Evolutionary conservation across 768 basidiomycete species (phyloP), one percentile per base, ranked within the genome.

Genomic region (Amanita brunnescens): DNA sequence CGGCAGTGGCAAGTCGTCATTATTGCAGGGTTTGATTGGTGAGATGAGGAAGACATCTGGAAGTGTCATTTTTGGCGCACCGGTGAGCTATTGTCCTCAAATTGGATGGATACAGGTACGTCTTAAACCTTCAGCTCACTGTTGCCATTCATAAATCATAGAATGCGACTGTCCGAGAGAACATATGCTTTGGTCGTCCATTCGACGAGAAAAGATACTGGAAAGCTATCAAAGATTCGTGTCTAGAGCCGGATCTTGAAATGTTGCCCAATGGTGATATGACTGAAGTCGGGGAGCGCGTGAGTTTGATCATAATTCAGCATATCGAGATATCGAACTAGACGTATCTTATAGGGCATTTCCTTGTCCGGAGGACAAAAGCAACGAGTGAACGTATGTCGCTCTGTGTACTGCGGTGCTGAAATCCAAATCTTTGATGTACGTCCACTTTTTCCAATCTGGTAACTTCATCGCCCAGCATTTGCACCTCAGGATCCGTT

Each of bases 371-470:
- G 91, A 1, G 91, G 91, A 13, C 78, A 78, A 63, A 77, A 78
- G 44, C 88, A 94, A 59, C 79, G 88, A 24, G 65, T 94, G 54
- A 91, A 88, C 60, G 87, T 95, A 47, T 88, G 88, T 50, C 81
- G 92, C 46, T 82, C 88, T 0, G 83, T 93, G 50, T 96, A 96
- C 68, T 88, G 81, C 60, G 75, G 87, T 58, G 82, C 87, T 0
- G 88, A 91, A 50, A 84, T 96, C 54, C 83, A 91, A 59, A 84
- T 92, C 14, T 87, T 94, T 56, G 92, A 96, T 59, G 77, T 75
- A 53, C 24, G 74, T 55, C n/a, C 18, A 20, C 29, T 41, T 30
- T 41, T 13, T 39, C 29, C 30, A 20, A 7, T 40, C 29, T 46
- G 6, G 30, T 24, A 20, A 24, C 20, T n/a, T 24, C 9, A 2